Evolutionary conservation across 176 grass and related monocot genomes (phyloP).

Genomic region (Oryza rufipogon): DNA sequence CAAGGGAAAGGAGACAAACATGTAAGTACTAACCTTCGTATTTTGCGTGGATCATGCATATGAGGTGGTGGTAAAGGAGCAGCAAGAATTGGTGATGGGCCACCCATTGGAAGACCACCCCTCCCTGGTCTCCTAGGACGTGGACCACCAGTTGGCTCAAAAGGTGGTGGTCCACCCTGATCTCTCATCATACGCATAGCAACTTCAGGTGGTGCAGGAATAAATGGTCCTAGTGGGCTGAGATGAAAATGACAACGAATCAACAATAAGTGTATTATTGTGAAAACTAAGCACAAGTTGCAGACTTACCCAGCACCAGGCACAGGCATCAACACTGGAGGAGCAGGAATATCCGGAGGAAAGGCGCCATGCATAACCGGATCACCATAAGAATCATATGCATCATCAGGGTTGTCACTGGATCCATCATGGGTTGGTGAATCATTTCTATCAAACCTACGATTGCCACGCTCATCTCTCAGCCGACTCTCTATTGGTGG

Average conservation of each 20-base stretch:
- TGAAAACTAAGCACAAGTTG: conserved; percentile 27
- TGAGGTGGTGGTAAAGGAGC: conserved; percentile 56
- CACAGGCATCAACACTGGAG: conserved; percentile 87
- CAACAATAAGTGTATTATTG: conserved; percentile 7
- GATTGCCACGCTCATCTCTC: conserved; percentile 78
- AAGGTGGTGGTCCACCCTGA: conserved; percentile 71
- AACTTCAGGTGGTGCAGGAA: conserved; percentile 95
- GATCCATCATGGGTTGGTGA: conserved; percentile 65
- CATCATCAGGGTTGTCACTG: conserved; percentile 64
- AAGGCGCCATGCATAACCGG: conserved; percentile 68
- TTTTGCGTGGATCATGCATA: conserved; percentile 87
- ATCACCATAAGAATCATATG: conserved; percentile 76
- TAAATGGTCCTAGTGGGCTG: conserved; percentile 94
- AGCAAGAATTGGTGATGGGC: conserved; percentile 54
- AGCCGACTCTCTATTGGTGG: conserved; percentile 67
- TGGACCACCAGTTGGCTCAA: conserved; percentile 51
- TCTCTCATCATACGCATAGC: conserved; percentile 97
- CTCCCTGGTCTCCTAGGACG: conserved; percentile 65
- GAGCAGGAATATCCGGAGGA: conserved; percentile 75
- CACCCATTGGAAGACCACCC: conserved; percentile 49
- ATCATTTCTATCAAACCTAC: conserved; percentile 55
- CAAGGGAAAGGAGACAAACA: conserved; percentile 3
- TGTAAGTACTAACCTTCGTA: conserved; percentile 66
- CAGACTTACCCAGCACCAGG: conserved; percentile 90
- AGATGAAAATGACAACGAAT: conserved; percentile 26